Evolutionary conservation across 108 stramenopile species (phyloP).

Genomic region (Cafeteria roenbergensis): DNA sequence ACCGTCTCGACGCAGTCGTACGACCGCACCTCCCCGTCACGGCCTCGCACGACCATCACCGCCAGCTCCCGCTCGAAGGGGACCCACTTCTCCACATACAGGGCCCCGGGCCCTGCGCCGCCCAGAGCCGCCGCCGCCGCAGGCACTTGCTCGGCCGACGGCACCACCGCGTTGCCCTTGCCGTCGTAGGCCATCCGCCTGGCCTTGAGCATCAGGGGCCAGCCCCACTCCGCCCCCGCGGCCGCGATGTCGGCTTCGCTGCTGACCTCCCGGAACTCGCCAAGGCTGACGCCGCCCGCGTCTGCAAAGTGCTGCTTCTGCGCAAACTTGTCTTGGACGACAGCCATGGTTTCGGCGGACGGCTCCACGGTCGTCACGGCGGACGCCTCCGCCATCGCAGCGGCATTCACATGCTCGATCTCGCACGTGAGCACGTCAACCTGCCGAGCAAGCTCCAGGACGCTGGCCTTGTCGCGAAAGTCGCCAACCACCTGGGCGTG

Average conservation of each 20-base stretch:
- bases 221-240: conserved; percentile 57
- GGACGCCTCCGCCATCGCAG: conserved; percentile 52
- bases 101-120: conserved; percentile 17
- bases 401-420: conserved; percentile 91
- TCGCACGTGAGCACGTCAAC: conserved; percentile 87
- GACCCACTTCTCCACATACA: conserved; percentile 91
- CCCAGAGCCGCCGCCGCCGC: conserved; percentile 3
- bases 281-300: conserved; percentile 57
- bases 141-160: conserved; percentile 37
- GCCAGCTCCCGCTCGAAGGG: conserved; percentile 78
- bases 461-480: conserved; percentile 60
- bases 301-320: conserved; percentile 77
- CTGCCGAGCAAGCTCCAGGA: conserved; percentile 49
- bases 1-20: conserved; percentile 92
- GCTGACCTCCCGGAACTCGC: conserved; percentile 49
- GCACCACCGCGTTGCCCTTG: conserved; percentile 76
- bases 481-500: conserved; percentile 55
- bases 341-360: conserved; percentile 54
- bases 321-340: conserved; percentile 82
- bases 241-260: conserved; percentile 44
- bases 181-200: conserved; percentile 89
- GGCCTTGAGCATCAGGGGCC: conserved; percentile 89
- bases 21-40: conserved; percentile 47
- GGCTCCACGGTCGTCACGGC: conserved; percentile 77
- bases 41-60: conserved; percentile 79